Evolutionary conservation across 1,284 basidiomycete species (phyloP), one percentile per base, ranked within the genome.

Genomic region (Puccinia coronata): DNA sequence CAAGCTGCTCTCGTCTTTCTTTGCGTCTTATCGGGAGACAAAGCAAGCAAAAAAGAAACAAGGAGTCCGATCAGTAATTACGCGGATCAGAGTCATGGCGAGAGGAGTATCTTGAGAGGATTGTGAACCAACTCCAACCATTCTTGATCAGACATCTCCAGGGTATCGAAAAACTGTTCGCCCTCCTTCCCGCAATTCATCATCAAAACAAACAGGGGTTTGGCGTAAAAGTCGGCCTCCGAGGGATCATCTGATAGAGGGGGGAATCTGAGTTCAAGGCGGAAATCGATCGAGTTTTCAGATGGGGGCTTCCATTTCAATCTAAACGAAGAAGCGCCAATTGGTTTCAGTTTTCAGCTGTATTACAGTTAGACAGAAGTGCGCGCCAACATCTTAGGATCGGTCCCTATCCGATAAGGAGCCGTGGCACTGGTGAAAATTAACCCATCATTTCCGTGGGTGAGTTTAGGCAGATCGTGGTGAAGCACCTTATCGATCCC

Each of bases 251-350:
- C 87, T 11, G 85, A 39, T 41, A 87, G 86, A 2, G 94, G 91
- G 1, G 96, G 95, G 86, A 99, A 99, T 51, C 94, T 91, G 25
- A 99, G 89, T 75, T 96, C 90, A 18, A 99, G 91, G 86, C 94
- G 94, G 88, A 99, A 99, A 87, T 99, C 97, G 85, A 99, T 93
- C 3, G 95, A 95, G 86, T 99, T 99, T 85, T 99, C 97, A 2
- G 92, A 93, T 2, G 97, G 95, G 0, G 96, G 96, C 87, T 99
- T 99, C 97, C 97, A 99, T 86, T 99, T 99, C 84, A 98, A 87
- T 83, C 95, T 97, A 85, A 57, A n/a, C n/a, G 28, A 0, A 20
- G 14, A 2, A 51, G 20, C 36, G 1, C 1, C 5, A 49, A 28
- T 75, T 41, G 47, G 41, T 8, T n/a, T 12, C 39, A 25, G 47